These are phyloP conservation scores for Flaveria trinervia DNA, from an alignment of 129 eudicot genomes.

Conservation along the genomic window DNA sequence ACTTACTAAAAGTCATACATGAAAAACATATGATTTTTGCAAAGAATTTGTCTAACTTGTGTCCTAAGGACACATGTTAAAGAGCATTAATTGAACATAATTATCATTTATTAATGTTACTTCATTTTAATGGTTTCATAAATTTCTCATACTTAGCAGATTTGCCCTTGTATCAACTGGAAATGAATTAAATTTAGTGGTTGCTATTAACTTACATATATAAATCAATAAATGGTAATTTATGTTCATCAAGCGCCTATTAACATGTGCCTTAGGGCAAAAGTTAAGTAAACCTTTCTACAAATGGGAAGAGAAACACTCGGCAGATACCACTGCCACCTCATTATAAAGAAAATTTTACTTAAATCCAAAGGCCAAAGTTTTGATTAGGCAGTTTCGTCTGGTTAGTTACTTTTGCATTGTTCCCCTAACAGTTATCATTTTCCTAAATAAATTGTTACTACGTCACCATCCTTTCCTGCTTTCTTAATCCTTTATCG, in stretches of 20 bases:
- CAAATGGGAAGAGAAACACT: background rate
- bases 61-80: background rate
- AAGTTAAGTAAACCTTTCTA: background rate
- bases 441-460: background rate
- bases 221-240: background rate
- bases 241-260: background rate
- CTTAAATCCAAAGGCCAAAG: background rate
- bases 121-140: background rate
- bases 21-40: background rate
- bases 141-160: background rate
- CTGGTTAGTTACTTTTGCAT: background rate
- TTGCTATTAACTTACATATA: background rate
- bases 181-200: background rate
- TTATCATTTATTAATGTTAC: background rate
- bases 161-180: background rate
- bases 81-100: background rate
- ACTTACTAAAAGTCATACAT: background rate
- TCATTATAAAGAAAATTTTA: background rate
- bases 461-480: conserved; percentile 2
- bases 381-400: background rate
- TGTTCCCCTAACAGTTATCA: conserved; percentile 4
- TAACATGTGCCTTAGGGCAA: conserved; percentile 1
- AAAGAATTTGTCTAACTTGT: background rate
- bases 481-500: background rate
- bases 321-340: background rate